Base-by-base conservation (phyloP, 176 grass and related monocot genomes). In the Coix lacrymajobi region DNA sequence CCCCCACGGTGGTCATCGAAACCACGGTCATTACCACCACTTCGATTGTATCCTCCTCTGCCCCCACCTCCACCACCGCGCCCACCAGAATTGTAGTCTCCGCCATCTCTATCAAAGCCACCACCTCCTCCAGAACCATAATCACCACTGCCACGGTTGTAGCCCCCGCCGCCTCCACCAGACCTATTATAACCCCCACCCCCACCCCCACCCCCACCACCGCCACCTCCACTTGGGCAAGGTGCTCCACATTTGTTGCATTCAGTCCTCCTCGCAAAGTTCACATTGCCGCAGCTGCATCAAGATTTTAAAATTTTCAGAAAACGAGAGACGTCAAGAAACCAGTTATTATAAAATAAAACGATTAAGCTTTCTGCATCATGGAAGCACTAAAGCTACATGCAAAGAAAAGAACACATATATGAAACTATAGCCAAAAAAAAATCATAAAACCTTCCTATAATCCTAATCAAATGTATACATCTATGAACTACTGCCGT, bases 211-310 rank as follows among this genome's bases (percentile, higher is more conserved):
- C 86, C 81, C 0, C 91, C 83, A 5, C 82, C 80, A 39, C 81
- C 85, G 37, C 80, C 89, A 46, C 79, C 85, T 15, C 84, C 92
- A 56, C 77, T 67, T 39, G 97, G 93, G 83, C 49, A 69, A 34
- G 81, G 85, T 61, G 97, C 31, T 33, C 93, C 91, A 85, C 97
- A 99, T 70, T 96, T 99, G 37, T 99, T 99, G 93, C 97, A 99
- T 56, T 99, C 93, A 51, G 84, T 90, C 74, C 97, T 92, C 79
- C 97, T 94, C 8, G 97, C 97, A 46, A 99, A 99, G 85, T 99
- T 99, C 83, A 99, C 65, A 33, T 99, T 99, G 41, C 91, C 91
- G n/a, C 97, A 99, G 61, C 97, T 99, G 80, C 45, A 85, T 58
- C 56, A 85, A 79, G 17, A 62, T 72, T 65, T 32, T 31, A 77